Percentiles rank a stretch among this genome's conserved stretches.
These are phyloP conservation scores for Cadophora malorum DNA, from an alignment of 2,329 filamentous ascomycete genomes.

Conservation along the genomic window DNA sequence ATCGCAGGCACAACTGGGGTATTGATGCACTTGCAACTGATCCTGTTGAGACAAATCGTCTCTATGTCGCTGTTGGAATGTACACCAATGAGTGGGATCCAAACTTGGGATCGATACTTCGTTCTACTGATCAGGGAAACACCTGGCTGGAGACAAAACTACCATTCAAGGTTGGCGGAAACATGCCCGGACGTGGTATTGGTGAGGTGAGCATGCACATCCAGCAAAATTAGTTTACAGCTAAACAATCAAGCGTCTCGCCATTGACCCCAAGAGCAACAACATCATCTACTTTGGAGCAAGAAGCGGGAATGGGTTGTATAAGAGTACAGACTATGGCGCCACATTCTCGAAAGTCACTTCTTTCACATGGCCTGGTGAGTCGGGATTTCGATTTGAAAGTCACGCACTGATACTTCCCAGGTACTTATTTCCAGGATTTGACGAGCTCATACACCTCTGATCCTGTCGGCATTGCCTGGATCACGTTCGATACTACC, in stretches of 20 bases:
- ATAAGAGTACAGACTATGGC: slow-evolving; percentile 63
- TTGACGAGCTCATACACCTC: slow-evolving; percentile 26
- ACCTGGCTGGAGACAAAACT: slow-evolving; percentile 58
- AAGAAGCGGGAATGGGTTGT: slow-evolving; percentile 63
- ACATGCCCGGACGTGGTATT: slow-evolving; percentile 66
- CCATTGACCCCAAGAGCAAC: slow-evolving; percentile 62
- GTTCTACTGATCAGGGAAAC: slow-evolving; percentile 58
- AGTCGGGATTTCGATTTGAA: slow-evolving; percentile 45
- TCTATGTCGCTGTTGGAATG: slow-evolving; percentile 62
- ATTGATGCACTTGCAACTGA: slow-evolving; percentile 63
- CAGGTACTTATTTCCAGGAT: slow-evolving; percentile 37
- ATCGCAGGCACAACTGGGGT: slow-evolving; percentile 59
- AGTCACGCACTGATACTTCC: slow-evolving; percentile 2
- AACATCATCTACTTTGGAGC: slow-evolving; percentile 64
- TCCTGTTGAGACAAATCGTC: slow-evolving; percentile 56
- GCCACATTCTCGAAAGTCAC: slow-evolving; percentile 59
- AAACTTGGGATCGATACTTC: slow-evolving; percentile 59
- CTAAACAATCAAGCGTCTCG: slow-evolving; percentile 50
- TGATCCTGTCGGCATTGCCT: slow-evolving; percentile 36
- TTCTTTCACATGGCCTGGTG: slow-evolving; percentile 58
- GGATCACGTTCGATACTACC: slow-evolving; percentile 38
- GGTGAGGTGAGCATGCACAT: slow-evolving; percentile 51
- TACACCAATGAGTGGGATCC: slow-evolving; percentile 68
- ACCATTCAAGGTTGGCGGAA: slow-evolving; percentile 66
- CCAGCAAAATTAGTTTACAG: not conserved